Percentiles rank a stretch among this genome's conserved stretches.
These are phyloP conservation scores for Psilocybe tampanensis DNA, from an alignment of 768 basidiomycete genomes.

Conservation along the genomic window DNA sequence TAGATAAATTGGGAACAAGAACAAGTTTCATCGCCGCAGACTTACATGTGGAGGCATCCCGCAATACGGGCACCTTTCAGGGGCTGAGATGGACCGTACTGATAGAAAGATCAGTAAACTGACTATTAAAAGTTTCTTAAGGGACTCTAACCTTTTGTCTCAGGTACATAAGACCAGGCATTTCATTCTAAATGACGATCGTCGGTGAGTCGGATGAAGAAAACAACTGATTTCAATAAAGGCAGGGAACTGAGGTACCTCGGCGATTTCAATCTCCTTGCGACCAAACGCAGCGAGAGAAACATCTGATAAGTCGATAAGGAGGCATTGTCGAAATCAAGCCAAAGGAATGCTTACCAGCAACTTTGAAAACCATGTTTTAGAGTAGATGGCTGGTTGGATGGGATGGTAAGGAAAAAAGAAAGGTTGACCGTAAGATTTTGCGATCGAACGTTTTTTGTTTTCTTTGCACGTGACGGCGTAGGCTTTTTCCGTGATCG, in stretches of 20 bases:
- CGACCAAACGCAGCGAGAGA: constrained; percentile 99
- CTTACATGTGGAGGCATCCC: constrained; percentile 96
- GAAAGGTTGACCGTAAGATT: constrained; percentile 19
- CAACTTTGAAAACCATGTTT: constrained; percentile 89
- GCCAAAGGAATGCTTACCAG: constrained; percentile 51
- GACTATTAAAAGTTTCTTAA: constrained; percentile 8
- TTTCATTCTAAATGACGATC: constrained; percentile 68
- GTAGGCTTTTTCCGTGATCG: constrained; percentile 9
- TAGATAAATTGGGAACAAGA: constrained; percentile 5
- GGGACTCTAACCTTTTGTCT: constrained; percentile 79
- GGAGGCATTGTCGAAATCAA: constrained; percentile 6
- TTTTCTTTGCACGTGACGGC: constrained; percentile 32
- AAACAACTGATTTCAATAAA: constrained; percentile 1
- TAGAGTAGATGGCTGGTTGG: constrained; percentile 24
- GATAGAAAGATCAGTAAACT: constrained; percentile 21
- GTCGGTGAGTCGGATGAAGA: constrained; percentile 17
- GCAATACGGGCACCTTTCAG: constrained; percentile 95
- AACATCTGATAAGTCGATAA: constrained; percentile 54
- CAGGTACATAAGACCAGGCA: constrained; percentile 96
- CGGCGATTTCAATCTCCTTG: constrained; percentile 99
- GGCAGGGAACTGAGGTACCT: constrained; percentile 54
- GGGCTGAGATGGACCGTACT: constrained; percentile 84
- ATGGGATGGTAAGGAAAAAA: constrained; percentile 23
- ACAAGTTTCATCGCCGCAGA: constrained; percentile 4
- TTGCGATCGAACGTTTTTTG: constrained; percentile 40